These are phyloP conservation scores for Leishmania tarentolae DNA, from an alignment of 208 protist genomes.

Conservation along the genomic window DNA sequence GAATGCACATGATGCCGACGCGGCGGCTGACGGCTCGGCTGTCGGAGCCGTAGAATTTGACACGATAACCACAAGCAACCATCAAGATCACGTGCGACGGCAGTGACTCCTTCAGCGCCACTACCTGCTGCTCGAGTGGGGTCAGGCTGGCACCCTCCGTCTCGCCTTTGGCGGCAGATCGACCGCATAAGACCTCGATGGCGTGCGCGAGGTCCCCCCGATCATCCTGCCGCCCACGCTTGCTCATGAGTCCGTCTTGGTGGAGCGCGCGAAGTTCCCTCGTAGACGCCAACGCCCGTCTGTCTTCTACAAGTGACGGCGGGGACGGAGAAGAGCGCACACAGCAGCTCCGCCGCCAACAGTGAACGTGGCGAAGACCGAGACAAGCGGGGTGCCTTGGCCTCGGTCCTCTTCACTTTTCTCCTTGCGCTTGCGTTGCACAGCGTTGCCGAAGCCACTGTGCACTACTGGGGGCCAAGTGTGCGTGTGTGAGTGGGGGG, in stretches of 20 bases:
- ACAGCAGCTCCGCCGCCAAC: background rate
- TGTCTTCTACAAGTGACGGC: background rate
- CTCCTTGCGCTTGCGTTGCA: background rate
- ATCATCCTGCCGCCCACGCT: slow-evolving; percentile 52
- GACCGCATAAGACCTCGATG: slow-evolving; percentile 64
- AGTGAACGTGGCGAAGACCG: background rate
- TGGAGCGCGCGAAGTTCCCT: slow-evolving; percentile 3
- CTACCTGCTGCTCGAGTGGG: slow-evolving; percentile 83
- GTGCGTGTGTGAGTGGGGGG: background rate
- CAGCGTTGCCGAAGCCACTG: background rate
- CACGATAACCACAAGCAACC: slow-evolving; percentile 88
- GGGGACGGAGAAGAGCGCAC: background rate
- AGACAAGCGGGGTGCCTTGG: background rate
- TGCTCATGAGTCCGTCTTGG: slow-evolving; percentile 44
- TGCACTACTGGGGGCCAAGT: background rate
- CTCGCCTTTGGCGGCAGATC: slow-evolving; percentile 32
- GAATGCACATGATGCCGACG: slow-evolving; percentile 88
- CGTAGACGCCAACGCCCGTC: background rate
- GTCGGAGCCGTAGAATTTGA: slow-evolving; percentile 86
- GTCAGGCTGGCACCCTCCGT: slow-evolving; percentile 54
- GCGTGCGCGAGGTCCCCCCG: slow-evolving; percentile 50
- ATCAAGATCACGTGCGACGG: slow-evolving; percentile 68
- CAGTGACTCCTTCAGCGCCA: slow-evolving; percentile 57
- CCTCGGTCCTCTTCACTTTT: background rate
- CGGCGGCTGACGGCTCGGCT: slow-evolving; percentile 83